Percentiles rank a stretch among this genome's conserved stretches.
Evolutionary conservation across 164 flowering plant species (phyloP).

Genomic region (Dillenia suffruticosa): DNA sequence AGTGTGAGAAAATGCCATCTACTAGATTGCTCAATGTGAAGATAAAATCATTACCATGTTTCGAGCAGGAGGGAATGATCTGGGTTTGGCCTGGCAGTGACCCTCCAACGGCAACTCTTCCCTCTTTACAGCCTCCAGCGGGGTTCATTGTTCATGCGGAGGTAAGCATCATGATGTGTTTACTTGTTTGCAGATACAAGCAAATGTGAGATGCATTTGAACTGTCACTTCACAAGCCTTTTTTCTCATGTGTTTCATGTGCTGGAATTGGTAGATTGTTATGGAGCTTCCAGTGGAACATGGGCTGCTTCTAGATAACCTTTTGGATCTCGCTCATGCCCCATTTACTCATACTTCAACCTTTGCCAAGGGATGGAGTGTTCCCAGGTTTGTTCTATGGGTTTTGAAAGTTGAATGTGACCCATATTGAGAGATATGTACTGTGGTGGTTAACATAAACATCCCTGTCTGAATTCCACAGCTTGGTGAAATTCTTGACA

Average conservation of each 20-base stretch:
- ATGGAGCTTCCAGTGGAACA: conserved; percentile 98
- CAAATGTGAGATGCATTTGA: not conserved
- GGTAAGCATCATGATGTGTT: conserved; percentile 28
- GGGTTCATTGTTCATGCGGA: conserved; percentile 92
- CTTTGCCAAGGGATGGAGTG: conserved; percentile 97
- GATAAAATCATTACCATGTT: conserved; percentile 77
- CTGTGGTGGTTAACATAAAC: too few relatives aligned
- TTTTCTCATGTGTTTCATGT: not conserved
- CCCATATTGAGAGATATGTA: too few relatives aligned
- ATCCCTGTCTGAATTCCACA: conserved; percentile 23
- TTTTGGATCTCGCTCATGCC: conserved; percentile 96
- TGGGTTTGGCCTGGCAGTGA: conserved; percentile 98
- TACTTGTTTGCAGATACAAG: too few relatives aligned
- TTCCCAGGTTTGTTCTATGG: conserved; percentile 64
- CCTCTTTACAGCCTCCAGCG: conserved; percentile 80
- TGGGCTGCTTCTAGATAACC: conserved; percentile 90
- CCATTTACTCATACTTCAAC: conserved; percentile 99
- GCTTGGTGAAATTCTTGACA: conserved; percentile 93
- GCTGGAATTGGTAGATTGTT: conserved; percentile 49
- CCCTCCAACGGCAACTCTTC: conserved; percentile 70
- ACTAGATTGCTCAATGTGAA: conserved; percentile 59
- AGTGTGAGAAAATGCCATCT: conserved; percentile 98
- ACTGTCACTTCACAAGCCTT: not conserved
- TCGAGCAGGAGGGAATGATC: conserved; percentile 92
- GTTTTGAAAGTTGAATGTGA: too few relatives aligned